Evolutionary conservation across 1,284 basidiomycete species (phyloP).

Genomic region (Ceratobasidium theobromae): DNA sequence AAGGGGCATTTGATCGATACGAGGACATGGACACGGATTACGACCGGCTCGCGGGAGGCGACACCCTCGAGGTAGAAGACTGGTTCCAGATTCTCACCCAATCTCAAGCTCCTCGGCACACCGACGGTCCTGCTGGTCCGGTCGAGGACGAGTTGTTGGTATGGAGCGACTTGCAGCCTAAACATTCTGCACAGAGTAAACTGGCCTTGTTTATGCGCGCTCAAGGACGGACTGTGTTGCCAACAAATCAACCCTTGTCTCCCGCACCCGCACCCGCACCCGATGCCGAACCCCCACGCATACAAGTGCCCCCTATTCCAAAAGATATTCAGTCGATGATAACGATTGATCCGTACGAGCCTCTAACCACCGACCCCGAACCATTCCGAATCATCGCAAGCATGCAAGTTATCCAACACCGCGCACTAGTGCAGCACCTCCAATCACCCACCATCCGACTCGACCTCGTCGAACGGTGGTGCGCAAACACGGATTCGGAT

Average conservation of each 20-base stretch:
- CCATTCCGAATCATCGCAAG: neutral
- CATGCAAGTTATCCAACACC: constrained; percentile 19
- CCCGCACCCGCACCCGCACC: neutral
- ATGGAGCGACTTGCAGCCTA: neutral
- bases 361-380: neutral
- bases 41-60: neutral
- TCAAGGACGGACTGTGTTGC: neutral
- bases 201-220: constrained; percentile 6
- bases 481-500: neutral
- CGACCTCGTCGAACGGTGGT: neutral
- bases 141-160: neutral
- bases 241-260: neutral
- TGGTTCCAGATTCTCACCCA: neutral
- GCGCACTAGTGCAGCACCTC: constrained; percentile 7
- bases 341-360: neutral
- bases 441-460: constrained; percentile 1
- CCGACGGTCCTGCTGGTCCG: neutral
- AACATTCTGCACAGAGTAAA: neutral
- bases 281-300: neutral
- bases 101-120: neutral
- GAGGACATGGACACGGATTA: too few relatives aligned
- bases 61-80: neutral
- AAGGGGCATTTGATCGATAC: too few relatives aligned
- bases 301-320: neutral
- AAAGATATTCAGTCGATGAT: neutral